phyloP scores from a whole-genome alignment of 2,329 filamentous ascomycete genomes.

The Botrytis squamosa region DNA sequence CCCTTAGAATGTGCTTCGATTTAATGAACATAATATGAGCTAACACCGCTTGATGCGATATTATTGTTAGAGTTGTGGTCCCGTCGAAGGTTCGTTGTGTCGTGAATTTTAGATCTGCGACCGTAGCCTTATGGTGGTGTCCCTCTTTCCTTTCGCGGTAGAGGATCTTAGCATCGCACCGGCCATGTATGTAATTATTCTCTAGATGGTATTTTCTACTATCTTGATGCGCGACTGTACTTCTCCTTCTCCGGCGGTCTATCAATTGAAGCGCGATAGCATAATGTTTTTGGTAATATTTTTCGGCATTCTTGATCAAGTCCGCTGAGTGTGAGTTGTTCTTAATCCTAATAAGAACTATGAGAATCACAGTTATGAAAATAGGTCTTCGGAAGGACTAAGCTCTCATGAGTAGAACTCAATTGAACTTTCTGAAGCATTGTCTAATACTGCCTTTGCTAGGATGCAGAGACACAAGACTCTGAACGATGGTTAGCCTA shows the following conservation, averaged over 20 bases:
- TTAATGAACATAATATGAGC: not conserved
- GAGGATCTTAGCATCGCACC: not conserved
- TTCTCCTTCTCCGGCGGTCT: no score
- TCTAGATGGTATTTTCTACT: not conserved
- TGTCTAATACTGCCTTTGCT: not conserved
- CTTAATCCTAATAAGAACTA: not conserved
- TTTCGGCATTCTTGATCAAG: not conserved
- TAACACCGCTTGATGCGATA: not conserved
- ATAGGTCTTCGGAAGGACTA: not conserved
- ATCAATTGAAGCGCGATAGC: not conserved
- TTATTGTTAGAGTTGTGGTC: not conserved
- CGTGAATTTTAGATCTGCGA: not conserved
- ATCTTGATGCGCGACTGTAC: not conserved
- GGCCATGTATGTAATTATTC: not conserved
- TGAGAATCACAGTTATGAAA: not conserved
- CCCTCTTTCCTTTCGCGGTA: not conserved
- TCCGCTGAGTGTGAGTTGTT: not conserved
- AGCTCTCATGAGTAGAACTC: accelerated
- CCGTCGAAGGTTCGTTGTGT: not conserved
- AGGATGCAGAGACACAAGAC: not conserved
- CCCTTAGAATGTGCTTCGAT: not conserved
- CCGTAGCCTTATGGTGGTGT: not conserved
- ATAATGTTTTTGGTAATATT: not conserved
- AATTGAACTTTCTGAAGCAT: not conserved
- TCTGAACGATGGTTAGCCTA: not conserved